phyloP scores from a whole-genome alignment of 2,329 filamentous ascomycete species.

The Metarhizium humberi region DNA sequence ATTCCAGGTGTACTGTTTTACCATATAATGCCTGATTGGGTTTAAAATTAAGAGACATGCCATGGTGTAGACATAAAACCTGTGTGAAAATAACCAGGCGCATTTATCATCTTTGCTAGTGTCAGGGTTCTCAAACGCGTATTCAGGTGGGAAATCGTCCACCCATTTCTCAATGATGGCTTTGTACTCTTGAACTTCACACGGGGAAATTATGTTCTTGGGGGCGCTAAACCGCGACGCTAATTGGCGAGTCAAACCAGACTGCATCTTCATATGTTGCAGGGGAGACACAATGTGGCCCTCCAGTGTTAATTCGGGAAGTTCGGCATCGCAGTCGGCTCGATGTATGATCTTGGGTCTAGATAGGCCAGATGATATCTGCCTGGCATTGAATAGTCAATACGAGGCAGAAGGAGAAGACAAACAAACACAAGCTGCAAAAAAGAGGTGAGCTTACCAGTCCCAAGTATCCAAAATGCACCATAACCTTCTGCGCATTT shows the following conservation, averaged over 20 bases:
- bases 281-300: constrained; percentile 17
- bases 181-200: constrained; percentile 18
- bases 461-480: constrained; percentile 24
- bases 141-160: constrained; percentile 29
- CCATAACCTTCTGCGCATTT: constrained; percentile 22
- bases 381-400: constrained; percentile 12
- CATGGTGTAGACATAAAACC: constrained; percentile 34
- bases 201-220: constrained; percentile 15
- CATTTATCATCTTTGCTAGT: constrained; percentile 27
- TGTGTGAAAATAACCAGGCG: constrained; percentile 34
- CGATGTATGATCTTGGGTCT: constrained; percentile 21
- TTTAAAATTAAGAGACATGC: constrained; percentile 36
- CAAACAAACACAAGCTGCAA: too few relatives aligned
- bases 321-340: constrained; percentile 15
- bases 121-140: constrained; percentile 29
- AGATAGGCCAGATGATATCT: constrained; percentile 23
- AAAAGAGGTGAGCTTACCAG: constrained; percentile 15
- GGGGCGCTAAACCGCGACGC: constrained; percentile 16
- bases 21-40: constrained; percentile 36
- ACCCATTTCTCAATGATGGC: constrained; percentile 30
- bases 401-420: neutral
- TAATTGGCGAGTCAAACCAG: constrained; percentile 14
- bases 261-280: constrained; percentile 22
- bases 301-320: constrained; percentile 20
- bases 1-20: constrained; percentile 20